phyloP scores from a whole-genome alignment of 768 basidiomycete species.

The Gyrodon lividus region DNA sequence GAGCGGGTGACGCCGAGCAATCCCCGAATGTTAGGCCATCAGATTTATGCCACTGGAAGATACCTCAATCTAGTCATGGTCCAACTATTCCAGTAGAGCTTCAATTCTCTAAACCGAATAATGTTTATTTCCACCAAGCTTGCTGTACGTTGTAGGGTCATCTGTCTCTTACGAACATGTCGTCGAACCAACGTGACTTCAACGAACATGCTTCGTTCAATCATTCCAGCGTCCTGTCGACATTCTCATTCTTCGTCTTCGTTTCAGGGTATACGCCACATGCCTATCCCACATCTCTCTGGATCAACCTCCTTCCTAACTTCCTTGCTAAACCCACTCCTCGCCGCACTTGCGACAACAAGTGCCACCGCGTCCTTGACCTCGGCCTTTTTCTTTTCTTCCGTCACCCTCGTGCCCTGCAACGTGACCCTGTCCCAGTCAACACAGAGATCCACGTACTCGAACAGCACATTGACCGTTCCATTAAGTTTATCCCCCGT shows the following conservation, averaged over 20 bases:
- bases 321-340: slow-evolving; percentile 51
- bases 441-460: slow-evolving; percentile 59
- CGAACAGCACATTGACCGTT: slow-evolving; percentile 53
- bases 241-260: background rate
- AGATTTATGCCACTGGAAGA: too few relatives aligned
- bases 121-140: too few relatives aligned
- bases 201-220: too few relatives aligned
- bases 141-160: too few relatives aligned
- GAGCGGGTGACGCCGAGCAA: background rate
- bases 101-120: too few relatives aligned
- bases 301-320: slow-evolving; percentile 56
- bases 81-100: too few relatives aligned
- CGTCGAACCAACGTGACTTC: too few relatives aligned
- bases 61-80: too few relatives aligned
- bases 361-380: slow-evolving; percentile 49
- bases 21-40: too few relatives aligned
- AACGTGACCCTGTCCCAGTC: slow-evolving; percentile 54
- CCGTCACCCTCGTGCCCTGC: slow-evolving; percentile 17
- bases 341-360: slow-evolving; percentile 54
- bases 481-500: slow-evolving; percentile 39
- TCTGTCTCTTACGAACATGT: too few relatives aligned
- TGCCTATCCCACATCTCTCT: slow-evolving; percentile 59
- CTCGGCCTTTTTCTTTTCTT: slow-evolving; percentile 36
- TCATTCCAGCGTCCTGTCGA: background rate
- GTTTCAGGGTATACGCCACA: slow-evolving; percentile 60